These are phyloP conservation scores for Achlya hypogyna DNA, from an alignment of 352 stramenopile species.

Conservation along the genomic window DNA sequence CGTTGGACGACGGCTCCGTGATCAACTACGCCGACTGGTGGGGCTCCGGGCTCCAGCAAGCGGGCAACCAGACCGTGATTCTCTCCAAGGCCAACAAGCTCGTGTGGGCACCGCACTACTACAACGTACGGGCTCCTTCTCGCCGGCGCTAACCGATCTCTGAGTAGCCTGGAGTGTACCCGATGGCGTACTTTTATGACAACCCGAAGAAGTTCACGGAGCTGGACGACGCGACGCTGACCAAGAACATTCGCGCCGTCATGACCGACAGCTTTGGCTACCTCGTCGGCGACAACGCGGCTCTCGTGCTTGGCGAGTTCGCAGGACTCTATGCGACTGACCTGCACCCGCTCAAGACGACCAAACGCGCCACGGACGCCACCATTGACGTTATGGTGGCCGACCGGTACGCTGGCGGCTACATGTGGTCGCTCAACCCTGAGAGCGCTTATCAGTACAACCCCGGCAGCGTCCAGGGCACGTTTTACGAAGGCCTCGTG, in stretches of 20 bases:
- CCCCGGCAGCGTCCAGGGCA: slow-evolving; percentile 38
- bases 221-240: slow-evolving; percentile 42
- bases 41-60: slow-evolving; percentile 60
- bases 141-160: not conserved
- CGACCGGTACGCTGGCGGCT: slow-evolving; percentile 55
- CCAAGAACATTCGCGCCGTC: slow-evolving; percentile 35
- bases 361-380: slow-evolving; percentile 58
- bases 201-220: slow-evolving; percentile 48
- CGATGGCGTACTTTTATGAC: slow-evolving; percentile 66
- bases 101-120: slow-evolving; percentile 76
- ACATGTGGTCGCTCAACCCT: slow-evolving; percentile 80
- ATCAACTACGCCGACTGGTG: slow-evolving; percentile 78
- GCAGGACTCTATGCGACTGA: slow-evolving; percentile 62
- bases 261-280: slow-evolving; percentile 77
- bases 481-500: slow-evolving; percentile 63
- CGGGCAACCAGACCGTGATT: slow-evolving; percentile 32
- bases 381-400: slow-evolving; percentile 58
- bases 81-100: slow-evolving; percentile 63
- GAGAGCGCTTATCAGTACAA: slow-evolving; percentile 75
- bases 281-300: slow-evolving; percentile 38
- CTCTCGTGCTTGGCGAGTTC: slow-evolving; percentile 67
- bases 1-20: slow-evolving; percentile 32
- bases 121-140: slow-evolving; percentile 29
- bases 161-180: slow-evolving; percentile 40
- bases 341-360: slow-evolving; percentile 53